Conservation (phyloP, 202 grass and related monocot species). For the Panicum virgatum region DNA sequence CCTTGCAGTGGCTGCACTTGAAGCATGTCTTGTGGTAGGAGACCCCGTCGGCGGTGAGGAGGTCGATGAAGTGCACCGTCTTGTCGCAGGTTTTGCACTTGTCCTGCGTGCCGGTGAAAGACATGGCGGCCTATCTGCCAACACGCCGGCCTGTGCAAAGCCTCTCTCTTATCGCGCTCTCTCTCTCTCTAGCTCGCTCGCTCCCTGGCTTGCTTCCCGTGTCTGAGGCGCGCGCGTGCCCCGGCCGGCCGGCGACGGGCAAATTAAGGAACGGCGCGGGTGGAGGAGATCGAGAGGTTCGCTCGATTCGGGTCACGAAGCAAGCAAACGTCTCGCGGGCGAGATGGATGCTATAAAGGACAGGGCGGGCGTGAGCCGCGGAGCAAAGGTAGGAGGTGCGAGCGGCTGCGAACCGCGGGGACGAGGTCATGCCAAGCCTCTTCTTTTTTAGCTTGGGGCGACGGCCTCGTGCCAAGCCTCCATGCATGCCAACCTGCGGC, state of each 20-base stretch:
- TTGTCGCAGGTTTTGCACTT: conserved; percentile 94
- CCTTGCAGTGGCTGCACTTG: conserved; percentile 97
- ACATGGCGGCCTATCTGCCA: conserved; percentile 44
- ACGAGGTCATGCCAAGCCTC: background rate
- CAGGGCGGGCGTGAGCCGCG: conserved; percentile 8
- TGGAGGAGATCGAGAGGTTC: background rate
- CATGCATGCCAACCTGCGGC: background rate
- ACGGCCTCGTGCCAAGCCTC: background rate
- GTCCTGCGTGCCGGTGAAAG: conserved; percentile 89
- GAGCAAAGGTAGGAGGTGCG: conserved; percentile 52
- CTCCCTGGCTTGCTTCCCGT: background rate
- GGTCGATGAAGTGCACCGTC: conserved; percentile 93
- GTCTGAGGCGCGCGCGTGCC: background rate
- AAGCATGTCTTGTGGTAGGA: conserved; percentile 97
- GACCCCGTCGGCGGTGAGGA: conserved; percentile 71
- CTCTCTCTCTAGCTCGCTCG: too few relatives aligned
- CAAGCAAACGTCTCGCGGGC: conserved; percentile 15
- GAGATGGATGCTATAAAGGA: conserved; percentile 33
- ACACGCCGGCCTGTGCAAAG: background rate
- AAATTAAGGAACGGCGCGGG: background rate
- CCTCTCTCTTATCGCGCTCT: too few relatives aligned
- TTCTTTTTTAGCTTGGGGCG: conserved; percentile 12
- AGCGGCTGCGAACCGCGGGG: conserved; percentile 30
- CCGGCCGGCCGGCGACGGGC: background rate
- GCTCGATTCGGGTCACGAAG: background rate